phyloP scores from a whole-genome alignment of 106 monocot genomes.

The Platanthera guangdongensis region DNA sequence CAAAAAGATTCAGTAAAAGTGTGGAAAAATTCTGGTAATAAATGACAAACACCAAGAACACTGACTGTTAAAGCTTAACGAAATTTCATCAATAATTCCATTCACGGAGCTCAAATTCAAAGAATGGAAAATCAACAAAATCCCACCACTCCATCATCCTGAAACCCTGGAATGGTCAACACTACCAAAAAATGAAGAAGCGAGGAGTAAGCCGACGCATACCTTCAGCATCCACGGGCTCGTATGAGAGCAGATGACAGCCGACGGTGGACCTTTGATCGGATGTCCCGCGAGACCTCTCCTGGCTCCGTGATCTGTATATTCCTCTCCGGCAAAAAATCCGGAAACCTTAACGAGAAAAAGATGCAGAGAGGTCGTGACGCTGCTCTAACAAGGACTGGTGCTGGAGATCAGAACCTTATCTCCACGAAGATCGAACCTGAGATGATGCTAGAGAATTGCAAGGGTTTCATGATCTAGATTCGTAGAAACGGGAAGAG shows the following conservation, averaged over 20 bases:
- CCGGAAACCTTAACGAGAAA: background rate
- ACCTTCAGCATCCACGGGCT: background rate
- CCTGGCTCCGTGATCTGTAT: background rate
- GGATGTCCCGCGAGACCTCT: background rate
- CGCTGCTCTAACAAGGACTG: background rate
- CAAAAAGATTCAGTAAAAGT: background rate
- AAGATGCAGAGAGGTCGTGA: background rate
- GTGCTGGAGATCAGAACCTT: background rate
- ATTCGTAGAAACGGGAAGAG: background rate
- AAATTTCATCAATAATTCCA: background rate
- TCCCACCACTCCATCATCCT: background rate
- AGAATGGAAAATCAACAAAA: background rate
- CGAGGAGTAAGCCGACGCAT: background rate
- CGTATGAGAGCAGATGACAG: background rate
- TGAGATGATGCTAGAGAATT: background rate
- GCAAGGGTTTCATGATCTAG: background rate
- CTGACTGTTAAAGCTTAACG: background rate
- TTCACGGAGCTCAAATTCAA: background rate
- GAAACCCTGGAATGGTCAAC: background rate
- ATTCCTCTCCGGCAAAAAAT: background rate
- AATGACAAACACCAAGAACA: background rate
- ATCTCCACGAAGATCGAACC: background rate
- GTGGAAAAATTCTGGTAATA: background rate
- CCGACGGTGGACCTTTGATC: background rate
- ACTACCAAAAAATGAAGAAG: background rate